phyloP scores from a whole-genome alignment of 2,329 filamentous ascomycete species.

The Fusarium poae region DNA sequence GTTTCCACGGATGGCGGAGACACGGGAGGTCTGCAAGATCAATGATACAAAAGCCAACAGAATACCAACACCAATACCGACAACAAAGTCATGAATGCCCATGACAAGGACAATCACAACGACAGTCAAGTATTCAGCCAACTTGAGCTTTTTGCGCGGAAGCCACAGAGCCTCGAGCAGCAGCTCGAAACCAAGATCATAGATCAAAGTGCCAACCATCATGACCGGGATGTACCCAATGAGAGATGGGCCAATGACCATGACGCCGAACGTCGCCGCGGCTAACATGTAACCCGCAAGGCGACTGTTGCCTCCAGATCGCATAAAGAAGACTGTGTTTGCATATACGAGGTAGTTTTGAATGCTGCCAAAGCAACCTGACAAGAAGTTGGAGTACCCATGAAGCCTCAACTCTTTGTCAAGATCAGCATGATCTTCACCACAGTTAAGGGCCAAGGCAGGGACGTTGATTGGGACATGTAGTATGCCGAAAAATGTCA shows the following conservation, averaged over 20 bases:
- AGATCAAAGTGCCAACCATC: conserved; percentile 96
- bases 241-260: conserved; percentile 86
- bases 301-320: conserved; percentile 88
- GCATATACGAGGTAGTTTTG: conserved; percentile 98
- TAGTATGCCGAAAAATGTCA: conserved; percentile 97
- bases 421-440: conserved; percentile 91
- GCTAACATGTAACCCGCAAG: conserved; percentile 90
- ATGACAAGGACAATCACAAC: conserved; percentile 92
- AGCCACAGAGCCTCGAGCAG: conserved; percentile 89
- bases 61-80: conserved; percentile 92
- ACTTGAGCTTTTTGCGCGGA: conserved; percentile 88
- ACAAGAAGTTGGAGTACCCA: conserved; percentile 91
- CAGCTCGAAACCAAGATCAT: conserved; percentile 92
- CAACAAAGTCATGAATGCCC: conserved; percentile 96
- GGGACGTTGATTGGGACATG: conserved; percentile 99
- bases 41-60: conserved; percentile 91
- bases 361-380: conserved; percentile 88
- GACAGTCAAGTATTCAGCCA: conserved; percentile 90
- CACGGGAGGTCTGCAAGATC: conserved; percentile 89
- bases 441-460: conserved; percentile 87
- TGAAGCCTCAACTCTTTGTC: conserved; percentile 93
- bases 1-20: conserved; percentile 89
- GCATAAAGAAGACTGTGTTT: conserved; percentile 96
- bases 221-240: conserved; percentile 97
- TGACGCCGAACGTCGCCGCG: conserved; percentile 80